Conservation (phyloP, 805 yeast species). For the Candida ipomoeae region DNA sequence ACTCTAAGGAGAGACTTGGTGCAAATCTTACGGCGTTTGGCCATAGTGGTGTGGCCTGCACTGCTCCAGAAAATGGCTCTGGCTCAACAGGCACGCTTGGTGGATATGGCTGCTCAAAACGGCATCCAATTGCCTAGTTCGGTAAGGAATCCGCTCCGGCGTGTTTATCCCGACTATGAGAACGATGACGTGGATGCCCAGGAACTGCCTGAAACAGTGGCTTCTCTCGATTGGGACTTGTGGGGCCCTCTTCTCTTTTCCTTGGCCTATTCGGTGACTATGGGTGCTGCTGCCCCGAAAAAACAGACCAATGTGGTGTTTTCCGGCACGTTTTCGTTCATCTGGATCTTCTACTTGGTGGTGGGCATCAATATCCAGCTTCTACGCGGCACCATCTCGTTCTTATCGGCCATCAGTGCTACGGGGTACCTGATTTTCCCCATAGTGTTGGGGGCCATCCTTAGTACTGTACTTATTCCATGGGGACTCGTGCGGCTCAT, state of each 20-base stretch:
- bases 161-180: neutral
- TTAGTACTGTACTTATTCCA: conserved; percentile 44
- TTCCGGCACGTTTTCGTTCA: conserved; percentile 58
- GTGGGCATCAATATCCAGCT: conserved; percentile 64
- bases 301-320: conserved; percentile 49
- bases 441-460: conserved; percentile 48
- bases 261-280: conserved; percentile 48
- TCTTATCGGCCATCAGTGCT: conserved; percentile 64
- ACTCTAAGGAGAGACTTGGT: conserved; percentile 44
- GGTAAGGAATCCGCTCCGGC: conserved; percentile 22
- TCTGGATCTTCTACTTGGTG: conserved; percentile 59
- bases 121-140: conserved; percentile 36
- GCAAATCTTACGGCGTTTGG: conserved; percentile 34
- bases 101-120: conserved; percentile 32
- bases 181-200: conserved; percentile 13
- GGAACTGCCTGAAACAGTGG: conserved; percentile 8
- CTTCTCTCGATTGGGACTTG: conserved; percentile 51
- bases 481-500: conserved; percentile 48
- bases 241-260: conserved; percentile 74
- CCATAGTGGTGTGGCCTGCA: conserved; percentile 43
- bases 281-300: conserved; percentile 46
- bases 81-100: conserved; percentile 30
- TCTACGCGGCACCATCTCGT: conserved; percentile 58
- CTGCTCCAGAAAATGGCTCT: conserved; percentile 35
- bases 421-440: conserved; percentile 71